Evolutionary conservation across 345 rosid genomes (phyloP).

Genomic region (Eucalyptus erythrocorys): DNA sequence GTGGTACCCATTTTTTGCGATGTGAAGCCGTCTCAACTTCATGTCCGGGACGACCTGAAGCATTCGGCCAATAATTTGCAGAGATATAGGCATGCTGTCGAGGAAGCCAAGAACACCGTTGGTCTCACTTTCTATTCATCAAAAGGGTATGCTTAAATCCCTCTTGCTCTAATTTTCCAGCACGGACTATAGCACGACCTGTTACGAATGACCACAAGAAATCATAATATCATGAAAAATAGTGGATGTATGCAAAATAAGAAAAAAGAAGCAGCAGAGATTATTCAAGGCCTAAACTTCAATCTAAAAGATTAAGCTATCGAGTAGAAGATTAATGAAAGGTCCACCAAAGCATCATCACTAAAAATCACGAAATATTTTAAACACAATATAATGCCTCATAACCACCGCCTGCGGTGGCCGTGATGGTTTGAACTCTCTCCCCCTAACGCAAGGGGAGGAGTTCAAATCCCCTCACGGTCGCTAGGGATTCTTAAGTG

Average conservation of each 20-base stretch:
- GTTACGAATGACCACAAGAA: background rate
- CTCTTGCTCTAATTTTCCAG: background rate
- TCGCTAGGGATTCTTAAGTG: no score
- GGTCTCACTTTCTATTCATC: slow-evolving; percentile 68
- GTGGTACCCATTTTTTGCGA: slow-evolving; percentile 74
- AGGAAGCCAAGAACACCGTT: slow-evolving; percentile 58
- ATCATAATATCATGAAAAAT: background rate
- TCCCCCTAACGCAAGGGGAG: no score
- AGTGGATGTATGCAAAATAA: background rate
- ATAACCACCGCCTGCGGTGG: no score
- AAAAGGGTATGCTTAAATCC: slow-evolving; percentile 30
- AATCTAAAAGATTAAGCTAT: background rate
- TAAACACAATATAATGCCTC: no score
- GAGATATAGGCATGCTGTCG: slow-evolving; percentile 41
- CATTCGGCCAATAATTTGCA: slow-evolving; percentile 14
- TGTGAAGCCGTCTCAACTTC: slow-evolving; percentile 69
- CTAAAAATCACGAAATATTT: background rate
- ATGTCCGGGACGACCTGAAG: slow-evolving; percentile 18
- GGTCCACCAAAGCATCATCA: background rate
- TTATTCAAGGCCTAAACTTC: background rate
- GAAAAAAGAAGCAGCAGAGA: background rate
- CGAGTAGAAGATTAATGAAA: background rate
- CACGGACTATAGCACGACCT: background rate
- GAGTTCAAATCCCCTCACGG: no score
- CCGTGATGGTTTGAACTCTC: no score